These are phyloP conservation scores for Termitomyces sp. DNA, from an alignment of 768 basidiomycete species.

Conservation along the genomic window DNA sequence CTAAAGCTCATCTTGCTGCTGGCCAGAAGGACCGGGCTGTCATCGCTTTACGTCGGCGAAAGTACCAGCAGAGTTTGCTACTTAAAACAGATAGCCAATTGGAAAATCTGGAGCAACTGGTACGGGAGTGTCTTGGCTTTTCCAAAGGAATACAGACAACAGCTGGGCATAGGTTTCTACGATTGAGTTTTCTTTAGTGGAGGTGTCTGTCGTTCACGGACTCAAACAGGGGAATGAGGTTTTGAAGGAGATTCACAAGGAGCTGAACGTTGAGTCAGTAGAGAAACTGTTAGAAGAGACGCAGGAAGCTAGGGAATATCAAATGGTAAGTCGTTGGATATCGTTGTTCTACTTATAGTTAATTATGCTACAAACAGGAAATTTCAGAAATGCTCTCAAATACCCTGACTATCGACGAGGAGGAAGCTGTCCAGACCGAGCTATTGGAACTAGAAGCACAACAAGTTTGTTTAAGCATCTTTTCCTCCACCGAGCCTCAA, in stretches of 20 bases:
- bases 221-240: constrained; percentile 92
- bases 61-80: constrained; percentile 89
- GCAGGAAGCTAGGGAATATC: constrained; percentile 87
- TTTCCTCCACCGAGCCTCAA: neutral
- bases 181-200: constrained; percentile 94
- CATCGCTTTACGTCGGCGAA: constrained; percentile 81
- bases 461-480: constrained; percentile 35
- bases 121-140: constrained; percentile 28
- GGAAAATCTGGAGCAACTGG: constrained; percentile 84
- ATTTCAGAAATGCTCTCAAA: constrained; percentile 83
- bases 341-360: neutral
- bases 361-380: constrained; percentile 54
- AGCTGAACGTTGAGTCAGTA: constrained; percentile 89
- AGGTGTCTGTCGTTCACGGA: constrained; percentile 89
- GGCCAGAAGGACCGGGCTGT: constrained; percentile 88
- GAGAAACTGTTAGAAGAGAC: constrained; percentile 93
- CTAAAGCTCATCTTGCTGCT: constrained; percentile 69
- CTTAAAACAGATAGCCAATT: constrained; percentile 87
- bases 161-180: constrained; percentile 70
- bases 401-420: constrained; percentile 80
- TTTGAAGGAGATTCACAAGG: constrained; percentile 88
- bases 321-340: constrained; percentile 44
- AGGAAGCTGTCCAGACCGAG: constrained; percentile 89
- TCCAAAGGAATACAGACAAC: neutral
- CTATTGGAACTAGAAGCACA: constrained; percentile 62